Evolutionary conservation across 2,329 filamentous ascomycete species (phyloP), one percentile per base, ranked within the genome.

Genomic region (Allantophomopsis cytisporea): DNA sequence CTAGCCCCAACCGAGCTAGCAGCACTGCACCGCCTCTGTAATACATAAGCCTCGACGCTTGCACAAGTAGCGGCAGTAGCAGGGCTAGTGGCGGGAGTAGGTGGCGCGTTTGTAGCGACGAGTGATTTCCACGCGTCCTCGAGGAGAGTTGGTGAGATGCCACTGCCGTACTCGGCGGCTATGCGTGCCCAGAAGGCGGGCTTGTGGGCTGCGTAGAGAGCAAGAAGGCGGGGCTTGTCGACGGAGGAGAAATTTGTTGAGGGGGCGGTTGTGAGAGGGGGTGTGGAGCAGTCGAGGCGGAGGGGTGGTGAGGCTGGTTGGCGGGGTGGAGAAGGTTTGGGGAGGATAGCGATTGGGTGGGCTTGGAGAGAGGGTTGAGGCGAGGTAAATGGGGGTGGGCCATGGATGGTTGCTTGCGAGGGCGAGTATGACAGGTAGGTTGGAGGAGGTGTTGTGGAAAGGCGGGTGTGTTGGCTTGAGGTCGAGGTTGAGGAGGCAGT

Each of bases 91-190:
- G 52, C 56, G 39, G 53, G 21, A 49, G 49, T 44, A 37, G 44
- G 54, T 59, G 55, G 60, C 61, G 80, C 86, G n/a, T 78, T 75
- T 54, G 80, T 76, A 60, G 85, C 81, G 15, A 86, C 65, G 28
- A 75, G 65, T 12, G 68, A 65, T 1, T 80, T 73, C 37, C 73
- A 77, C 2, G 68, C 67, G 28, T 75, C 71, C 12, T 63, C 58
- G 39, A 81, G 81, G 52, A 88, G 88, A 50, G 86, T 80, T 18
- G 72, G 64, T 21, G 82, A 81, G 30, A 89, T 71, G 36, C 72
- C 68, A 7, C 71, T 64, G 39, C 76, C 71, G 58, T 88, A 88
- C 48, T 87, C 73, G 43, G 71, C 66, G 36, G 76, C 71, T 17
- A 89, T 75, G 36, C 80, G 78, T 20, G 69, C 63, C 51, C 77